phyloP scores from a whole-genome alignment of 192 early-diverging fungal species.

The Phlyctochytrium bullatum region DNA sequence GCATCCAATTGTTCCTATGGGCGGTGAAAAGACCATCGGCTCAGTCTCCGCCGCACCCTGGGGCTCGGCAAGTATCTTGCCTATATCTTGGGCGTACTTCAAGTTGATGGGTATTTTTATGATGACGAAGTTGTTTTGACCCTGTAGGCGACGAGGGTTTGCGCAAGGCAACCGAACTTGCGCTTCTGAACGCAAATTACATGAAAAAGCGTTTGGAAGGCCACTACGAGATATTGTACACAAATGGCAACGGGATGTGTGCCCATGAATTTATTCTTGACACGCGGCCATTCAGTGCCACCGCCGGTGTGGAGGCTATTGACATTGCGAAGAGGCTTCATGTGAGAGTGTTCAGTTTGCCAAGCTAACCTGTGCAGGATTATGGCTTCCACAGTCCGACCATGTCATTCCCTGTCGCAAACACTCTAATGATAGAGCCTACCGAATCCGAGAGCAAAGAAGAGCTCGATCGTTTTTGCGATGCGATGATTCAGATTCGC shows the following conservation, averaged over 20 bases:
- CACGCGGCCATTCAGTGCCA: conserved; percentile 79
- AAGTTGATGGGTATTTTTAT: conserved; percentile 82
- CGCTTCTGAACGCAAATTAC: conserved; percentile 98
- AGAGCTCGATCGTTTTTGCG: conserved; percentile 96
- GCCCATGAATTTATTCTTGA: conserved; percentile 99
- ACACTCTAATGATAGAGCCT: conserved; percentile 99
- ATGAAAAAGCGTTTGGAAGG: conserved; percentile 87
- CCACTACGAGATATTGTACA: conserved; percentile 91
- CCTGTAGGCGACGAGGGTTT: conserved; percentile 84
- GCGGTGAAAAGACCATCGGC: conserved; percentile 79
- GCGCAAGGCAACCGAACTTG: conserved; percentile 79
- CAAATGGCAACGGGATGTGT: conserved; percentile 92
- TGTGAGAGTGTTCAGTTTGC: conserved; percentile 19
- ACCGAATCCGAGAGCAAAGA: conserved; percentile 93
- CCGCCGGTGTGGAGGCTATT: conserved; percentile 83
- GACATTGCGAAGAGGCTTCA: conserved; percentile 97
- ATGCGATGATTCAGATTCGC: conserved; percentile 96
- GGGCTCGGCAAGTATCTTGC: conserved; percentile 92
- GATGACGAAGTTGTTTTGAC: neutral
- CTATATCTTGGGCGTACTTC: conserved; percentile 99
- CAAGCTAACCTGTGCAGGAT: conserved; percentile 61
- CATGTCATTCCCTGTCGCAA: conserved; percentile 98
- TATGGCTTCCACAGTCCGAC: conserved; percentile 99
- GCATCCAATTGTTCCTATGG: conserved; percentile 75
- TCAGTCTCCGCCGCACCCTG: conserved; percentile 96